Base-by-base conservation (phyloP, 495 filamentous ascomycete genomes). In the Annulohypoxylon maeteangense region DNA sequence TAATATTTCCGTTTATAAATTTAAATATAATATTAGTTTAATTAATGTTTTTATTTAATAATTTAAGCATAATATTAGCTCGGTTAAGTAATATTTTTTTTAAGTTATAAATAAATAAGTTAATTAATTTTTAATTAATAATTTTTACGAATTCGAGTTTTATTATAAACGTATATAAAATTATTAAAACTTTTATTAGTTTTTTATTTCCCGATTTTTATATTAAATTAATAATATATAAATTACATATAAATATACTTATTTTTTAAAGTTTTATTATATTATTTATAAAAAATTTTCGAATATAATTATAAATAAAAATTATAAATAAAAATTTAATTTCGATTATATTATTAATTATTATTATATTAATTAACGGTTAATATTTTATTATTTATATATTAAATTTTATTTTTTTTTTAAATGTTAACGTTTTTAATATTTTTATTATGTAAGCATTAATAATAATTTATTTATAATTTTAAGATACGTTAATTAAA, bases 241-340 rank as follows among this genome's bases (percentile, higher is more conserved):
- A n/a, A n/a, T n/a, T n/a, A n/a, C n/a, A 42, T 42, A 42, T 42
- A 42, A 42, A 42, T 42, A 42, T 42, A 42, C 11, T 42, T 42
- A 42, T 34, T 34, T 34, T 5, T 34, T 10, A 42, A 42, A 3
- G 10, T 42, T 42, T 42, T 42, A 42, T 42, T 42, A 42, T 42
- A 42, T 42, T 42, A 42, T 42, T 42, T n/a, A 42, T 42, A 42
- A 6, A 42, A 10, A 3, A n/a, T n/a, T 42, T 42, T 42, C 16
- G 16, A 42, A 42, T 42, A 42, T 42, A 42, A 42, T 42, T 42
- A 42, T 42, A 42, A 34, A 42, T 42, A 42, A 42, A 42, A 42
- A 42, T 42, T 42, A 42, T 42, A 42, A 42, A 42, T 42, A 42
- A 42, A 42, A 42, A 42, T 14, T 42, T 42, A 42, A 42, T 42